Conservation (phyloP, 2,329 filamentous ascomycete species). For the Stachybotrys echinatus region DNA sequence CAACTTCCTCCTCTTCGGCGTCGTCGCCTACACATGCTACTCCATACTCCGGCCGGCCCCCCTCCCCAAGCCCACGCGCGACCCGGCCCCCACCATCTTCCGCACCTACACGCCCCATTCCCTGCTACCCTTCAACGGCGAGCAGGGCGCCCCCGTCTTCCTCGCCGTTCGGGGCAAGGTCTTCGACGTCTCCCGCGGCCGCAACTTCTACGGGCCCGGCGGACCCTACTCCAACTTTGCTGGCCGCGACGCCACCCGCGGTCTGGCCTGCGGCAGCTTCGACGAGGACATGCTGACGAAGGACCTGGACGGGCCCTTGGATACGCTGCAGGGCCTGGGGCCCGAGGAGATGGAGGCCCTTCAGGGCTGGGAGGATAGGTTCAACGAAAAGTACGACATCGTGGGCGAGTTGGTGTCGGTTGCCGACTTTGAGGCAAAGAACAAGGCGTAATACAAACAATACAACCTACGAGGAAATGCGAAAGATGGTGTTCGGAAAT, state of each 20-base stretch:
- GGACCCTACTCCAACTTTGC: constrained; percentile 97
- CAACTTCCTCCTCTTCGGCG: constrained; percentile 53
- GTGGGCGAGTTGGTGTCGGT: constrained; percentile 74
- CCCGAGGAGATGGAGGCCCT: constrained; percentile 76
- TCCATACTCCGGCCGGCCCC: constrained; percentile 44
- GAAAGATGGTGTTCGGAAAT: no score
- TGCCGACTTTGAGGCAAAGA: constrained; percentile 25
- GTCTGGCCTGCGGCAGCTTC: constrained; percentile 86
- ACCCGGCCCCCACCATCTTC: constrained; percentile 57
- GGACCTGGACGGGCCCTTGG: constrained; percentile 78
- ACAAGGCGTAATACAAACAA: constrained; percentile 3
- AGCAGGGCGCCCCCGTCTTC: constrained; percentile 69
- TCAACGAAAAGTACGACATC: constrained; percentile 90
- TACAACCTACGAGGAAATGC: no score
- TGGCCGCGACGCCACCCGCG: constrained; percentile 82
- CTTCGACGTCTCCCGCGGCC: constrained; percentile 82
- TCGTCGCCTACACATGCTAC: constrained; percentile 56
- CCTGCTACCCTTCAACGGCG: constrained; percentile 81
- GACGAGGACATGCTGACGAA: constrained; percentile 93
- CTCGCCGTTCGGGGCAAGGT: constrained; percentile 86
- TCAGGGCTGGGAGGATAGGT: constrained; percentile 88
- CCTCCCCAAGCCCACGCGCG: constrained; percentile 41
- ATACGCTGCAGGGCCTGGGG: constrained; percentile 67
- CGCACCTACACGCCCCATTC: constrained; percentile 69
- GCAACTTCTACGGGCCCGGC: constrained; percentile 93